phyloP scores from a whole-genome alignment of 805 yeast genomes.

The Starmerella roubikii region DNA sequence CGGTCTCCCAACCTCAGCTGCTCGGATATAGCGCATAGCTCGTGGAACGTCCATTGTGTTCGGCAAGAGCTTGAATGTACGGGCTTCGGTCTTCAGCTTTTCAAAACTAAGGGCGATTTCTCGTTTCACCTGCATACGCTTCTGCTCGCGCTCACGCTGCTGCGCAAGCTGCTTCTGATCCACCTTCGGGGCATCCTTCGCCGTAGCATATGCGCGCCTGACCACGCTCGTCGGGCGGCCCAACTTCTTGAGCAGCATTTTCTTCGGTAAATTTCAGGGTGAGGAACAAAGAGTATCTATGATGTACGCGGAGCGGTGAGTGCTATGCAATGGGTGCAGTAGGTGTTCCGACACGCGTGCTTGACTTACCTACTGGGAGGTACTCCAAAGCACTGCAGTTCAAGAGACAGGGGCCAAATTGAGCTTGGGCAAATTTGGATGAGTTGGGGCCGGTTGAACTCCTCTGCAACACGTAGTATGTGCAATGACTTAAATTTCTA shows the following conservation, averaged over 20 bases:
- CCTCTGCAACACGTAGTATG: slow-evolving; percentile 1
- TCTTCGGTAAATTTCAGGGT: too few relatives aligned
- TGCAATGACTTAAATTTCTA: slow-evolving; percentile 1
- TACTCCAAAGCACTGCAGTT: too few relatives aligned
- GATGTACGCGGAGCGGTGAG: too few relatives aligned
- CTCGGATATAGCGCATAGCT: slow-evolving; percentile 70
- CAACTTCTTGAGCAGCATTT: slow-evolving; percentile 1
- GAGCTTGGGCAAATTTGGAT: too few relatives aligned
- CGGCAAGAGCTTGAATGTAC: slow-evolving; percentile 37
- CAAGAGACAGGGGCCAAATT: too few relatives aligned
- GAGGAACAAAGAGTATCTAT: too few relatives aligned
- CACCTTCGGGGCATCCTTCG: slow-evolving; percentile 19
- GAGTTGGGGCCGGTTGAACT: too few relatives aligned
- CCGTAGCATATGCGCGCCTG: slow-evolving; percentile 10
- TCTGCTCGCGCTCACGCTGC: slow-evolving; percentile 26
- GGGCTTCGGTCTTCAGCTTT: slow-evolving; percentile 28
- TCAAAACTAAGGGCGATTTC: slow-evolving; percentile 19
- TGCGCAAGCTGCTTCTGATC: slow-evolving; percentile 25
- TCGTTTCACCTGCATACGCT: slow-evolving; percentile 22
- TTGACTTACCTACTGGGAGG: too few relatives aligned
- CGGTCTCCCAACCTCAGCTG: slow-evolving; percentile 82
- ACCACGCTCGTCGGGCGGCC: background rate
- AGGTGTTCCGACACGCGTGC: too few relatives aligned
- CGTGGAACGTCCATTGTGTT: slow-evolving; percentile 55
- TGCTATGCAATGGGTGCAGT: too few relatives aligned